Conservation (phyloP, 805 yeast genomes). For the Wickerhamomyces bisporus region DNA sequence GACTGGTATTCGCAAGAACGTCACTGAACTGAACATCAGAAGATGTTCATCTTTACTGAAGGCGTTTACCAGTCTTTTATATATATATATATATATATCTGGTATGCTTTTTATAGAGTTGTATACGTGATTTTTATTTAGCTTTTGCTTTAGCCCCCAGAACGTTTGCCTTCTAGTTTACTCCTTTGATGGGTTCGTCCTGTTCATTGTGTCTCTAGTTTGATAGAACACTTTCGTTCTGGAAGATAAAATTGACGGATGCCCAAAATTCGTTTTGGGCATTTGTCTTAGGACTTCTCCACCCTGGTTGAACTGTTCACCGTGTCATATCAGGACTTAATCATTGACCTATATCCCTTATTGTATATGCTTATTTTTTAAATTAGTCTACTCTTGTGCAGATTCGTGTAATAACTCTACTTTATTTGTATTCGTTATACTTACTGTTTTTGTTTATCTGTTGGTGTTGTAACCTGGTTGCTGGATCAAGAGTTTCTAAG, state of each 20-base stretch:
- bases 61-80: too few species aligned
- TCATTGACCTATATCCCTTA: constrained; percentile 23
- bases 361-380: neutral
- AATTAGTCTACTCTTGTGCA: too few species aligned
- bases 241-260: constrained; percentile 25
- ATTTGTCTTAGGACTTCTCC: constrained; percentile 22
- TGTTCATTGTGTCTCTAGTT: constrained; percentile 22
- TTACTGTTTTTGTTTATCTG: too few species aligned
- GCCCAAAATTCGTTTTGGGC: neutral
- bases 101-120: too few species aligned
- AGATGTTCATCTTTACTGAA: too few species aligned
- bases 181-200: constrained; percentile 28
- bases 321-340: constrained; percentile 22
- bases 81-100: too few species aligned
- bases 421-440: too few species aligned
- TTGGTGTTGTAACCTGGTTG: too few species aligned
- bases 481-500: too few species aligned
- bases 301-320: constrained; percentile 24
- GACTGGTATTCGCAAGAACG: too few species aligned
- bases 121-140: too few species aligned
- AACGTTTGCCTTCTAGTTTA: constrained; percentile 24
- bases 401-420: neutral
- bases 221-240: constrained; percentile 25
- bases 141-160: constrained; percentile 5
- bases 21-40: too few species aligned